Evolutionary conservation across 2,329 filamentous ascomycete species (phyloP).

Genomic region (Ceratocystis harringtonii): DNA sequence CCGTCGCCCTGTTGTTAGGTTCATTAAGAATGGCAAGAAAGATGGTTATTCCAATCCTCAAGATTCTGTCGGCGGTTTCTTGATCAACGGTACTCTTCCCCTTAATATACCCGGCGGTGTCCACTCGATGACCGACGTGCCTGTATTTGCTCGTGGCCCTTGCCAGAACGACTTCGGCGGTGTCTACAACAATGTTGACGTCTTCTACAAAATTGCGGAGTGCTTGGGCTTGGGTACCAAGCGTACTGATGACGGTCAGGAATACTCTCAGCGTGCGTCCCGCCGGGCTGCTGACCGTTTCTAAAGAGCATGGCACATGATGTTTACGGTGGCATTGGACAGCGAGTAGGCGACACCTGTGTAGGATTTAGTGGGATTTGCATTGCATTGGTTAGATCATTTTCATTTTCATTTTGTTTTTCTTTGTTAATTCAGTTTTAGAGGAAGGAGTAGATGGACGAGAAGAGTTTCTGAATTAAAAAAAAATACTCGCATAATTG

Average conservation of each 20-base stretch:
- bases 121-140: constrained; percentile 63
- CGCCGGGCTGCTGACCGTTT: constrained; percentile 12
- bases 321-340: background rate
- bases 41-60: constrained; percentile 49
- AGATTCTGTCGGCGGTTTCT: constrained; percentile 50
- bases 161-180: constrained; percentile 65
- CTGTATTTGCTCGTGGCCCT: constrained; percentile 63
- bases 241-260: constrained; percentile 6
- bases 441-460: too few species aligned
- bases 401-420: too few species aligned
- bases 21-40: constrained; percentile 28
- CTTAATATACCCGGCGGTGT: constrained; percentile 51
- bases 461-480: too few species aligned
- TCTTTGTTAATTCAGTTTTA: too few species aligned
- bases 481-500: too few species aligned
- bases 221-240: constrained; percentile 42
- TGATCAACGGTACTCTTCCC: constrained; percentile 62
- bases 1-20: constrained; percentile 43
- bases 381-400: too few species aligned
- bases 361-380: background rate
- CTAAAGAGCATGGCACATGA: background rate
- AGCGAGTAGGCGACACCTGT: background rate
- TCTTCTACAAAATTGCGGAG: constrained; percentile 59
- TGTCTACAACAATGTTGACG: constrained; percentile 53
- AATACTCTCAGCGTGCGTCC: constrained; percentile 1